A percentile compares a stretch with the other conserved stretches of the same genome.
phyloP scores from a whole-genome alignment of 805 yeast genomes.

The Candida golubevii region DNA sequence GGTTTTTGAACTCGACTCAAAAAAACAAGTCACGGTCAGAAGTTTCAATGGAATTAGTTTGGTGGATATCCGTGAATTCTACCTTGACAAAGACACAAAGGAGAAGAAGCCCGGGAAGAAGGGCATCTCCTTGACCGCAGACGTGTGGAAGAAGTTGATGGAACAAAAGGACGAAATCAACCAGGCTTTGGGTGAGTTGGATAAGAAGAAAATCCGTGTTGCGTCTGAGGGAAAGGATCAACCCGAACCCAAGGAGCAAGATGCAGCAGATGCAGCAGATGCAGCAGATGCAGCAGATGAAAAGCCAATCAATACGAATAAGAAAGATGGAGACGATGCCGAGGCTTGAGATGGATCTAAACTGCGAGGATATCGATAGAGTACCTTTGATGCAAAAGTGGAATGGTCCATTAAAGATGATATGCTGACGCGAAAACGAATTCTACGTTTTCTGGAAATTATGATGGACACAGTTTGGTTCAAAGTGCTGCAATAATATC shows the following conservation, averaged over 20 bases:
- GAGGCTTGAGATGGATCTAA: neutral
- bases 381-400: too few relatives aligned
- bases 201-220: conserved; percentile 15
- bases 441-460: too few relatives aligned
- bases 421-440: too few relatives aligned
- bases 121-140: conserved; percentile 59
- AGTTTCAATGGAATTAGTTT: conserved; percentile 62
- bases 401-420: too few relatives aligned
- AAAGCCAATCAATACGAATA: neutral
- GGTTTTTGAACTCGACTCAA: conserved; percentile 23
- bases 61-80: conserved; percentile 84
- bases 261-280: neutral
- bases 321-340: neutral
- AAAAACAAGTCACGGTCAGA: conserved; percentile 69
- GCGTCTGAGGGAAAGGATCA: neutral
- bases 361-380: neutral
- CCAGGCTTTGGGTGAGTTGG: conserved; percentile 43
- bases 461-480: too few relatives aligned
- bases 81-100: conserved; percentile 49
- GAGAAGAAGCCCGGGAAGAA: conserved; percentile 79
- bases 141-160: conserved; percentile 48
- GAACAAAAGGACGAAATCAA: conserved; percentile 45
- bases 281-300: too few relatives aligned
- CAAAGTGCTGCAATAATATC: too few relatives aligned
- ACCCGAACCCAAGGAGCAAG: neutral